A percentile compares a stretch with the other conserved stretches of the same genome.
phyloP scores from a whole-genome alignment of 2,329 filamentous ascomycete genomes.

The Parastagonospora avenae region DNA sequence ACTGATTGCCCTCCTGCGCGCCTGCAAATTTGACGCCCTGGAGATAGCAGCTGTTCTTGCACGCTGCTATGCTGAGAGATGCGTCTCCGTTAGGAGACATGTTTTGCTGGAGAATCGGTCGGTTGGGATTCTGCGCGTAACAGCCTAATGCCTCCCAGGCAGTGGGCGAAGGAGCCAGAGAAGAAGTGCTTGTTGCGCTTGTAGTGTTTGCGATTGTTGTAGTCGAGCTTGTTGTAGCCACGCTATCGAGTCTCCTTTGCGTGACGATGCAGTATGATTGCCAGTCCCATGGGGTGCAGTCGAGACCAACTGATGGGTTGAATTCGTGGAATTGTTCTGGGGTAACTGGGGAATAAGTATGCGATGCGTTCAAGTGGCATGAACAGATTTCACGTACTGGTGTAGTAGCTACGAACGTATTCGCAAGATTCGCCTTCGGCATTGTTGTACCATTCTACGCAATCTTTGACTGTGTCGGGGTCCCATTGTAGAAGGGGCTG shows the following conservation, averaged over 20 bases:
- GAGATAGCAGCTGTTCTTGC: conserved; percentile 11
- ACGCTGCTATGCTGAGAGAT: conserved; percentile 6
- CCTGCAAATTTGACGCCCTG: conserved; percentile 5
- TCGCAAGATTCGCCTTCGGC: conserved; percentile 10
- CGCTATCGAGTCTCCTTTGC: background rate
- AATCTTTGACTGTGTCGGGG: conserved; percentile 15
- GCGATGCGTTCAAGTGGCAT: background rate
- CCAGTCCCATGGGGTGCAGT: conserved; percentile 16
- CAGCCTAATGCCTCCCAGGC: conserved; percentile 15
- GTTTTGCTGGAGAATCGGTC: conserved; percentile 19
- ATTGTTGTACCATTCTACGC: conserved; percentile 19
- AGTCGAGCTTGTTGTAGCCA: background rate
- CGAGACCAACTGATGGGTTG: conserved; percentile 15
- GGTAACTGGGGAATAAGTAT: conserved; percentile 2
- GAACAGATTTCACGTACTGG: background rate
- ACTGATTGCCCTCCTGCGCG: conserved; percentile 21
- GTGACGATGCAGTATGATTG: conserved; percentile 18
- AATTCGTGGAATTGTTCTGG: conserved; percentile 11
- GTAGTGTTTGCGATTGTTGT: background rate
- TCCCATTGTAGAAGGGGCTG: conserved; percentile 9
- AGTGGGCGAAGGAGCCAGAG: conserved; percentile 16
- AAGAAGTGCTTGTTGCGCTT: conserved; percentile 7
- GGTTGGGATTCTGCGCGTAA: conserved; percentile 10
- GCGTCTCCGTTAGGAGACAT: conserved; percentile 12
- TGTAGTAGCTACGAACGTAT: conserved; percentile 7